Evolutionary conservation across 805 yeast genomes (phyloP).

Genomic region (Kodamaea neixiangensis): DNA sequence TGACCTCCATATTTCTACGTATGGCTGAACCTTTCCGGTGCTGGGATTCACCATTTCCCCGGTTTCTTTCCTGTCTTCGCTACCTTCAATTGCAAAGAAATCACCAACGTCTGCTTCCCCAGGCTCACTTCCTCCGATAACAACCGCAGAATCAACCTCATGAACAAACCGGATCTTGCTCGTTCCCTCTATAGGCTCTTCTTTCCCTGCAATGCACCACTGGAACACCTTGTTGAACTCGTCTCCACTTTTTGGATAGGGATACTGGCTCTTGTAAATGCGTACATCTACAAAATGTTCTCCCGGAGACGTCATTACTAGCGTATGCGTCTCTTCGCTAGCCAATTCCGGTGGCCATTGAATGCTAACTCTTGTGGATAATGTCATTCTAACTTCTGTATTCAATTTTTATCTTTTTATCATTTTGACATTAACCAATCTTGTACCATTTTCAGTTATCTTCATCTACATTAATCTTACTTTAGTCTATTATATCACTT

Average conservation of each 20-base stretch:
- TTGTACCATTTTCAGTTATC: too few species aligned
- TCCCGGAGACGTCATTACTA: slow-evolving; percentile 48
- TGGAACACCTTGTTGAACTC: slow-evolving; percentile 42
- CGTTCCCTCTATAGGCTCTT: slow-evolving; percentile 37
- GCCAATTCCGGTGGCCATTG: slow-evolving; percentile 50
- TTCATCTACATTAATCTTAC: not conserved
- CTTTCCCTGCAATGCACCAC: slow-evolving; percentile 60
- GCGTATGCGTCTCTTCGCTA: slow-evolving; percentile 47
- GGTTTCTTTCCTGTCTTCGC: slow-evolving; percentile 48
- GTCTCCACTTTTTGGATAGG: not conserved
- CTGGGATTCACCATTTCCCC: slow-evolving; percentile 51
- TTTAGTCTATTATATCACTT: not conserved
- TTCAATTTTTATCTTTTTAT: not conserved
- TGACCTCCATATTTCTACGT: slow-evolving; percentile 57
- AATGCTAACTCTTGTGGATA: slow-evolving; percentile 52
- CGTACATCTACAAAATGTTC: slow-evolving; percentile 52
- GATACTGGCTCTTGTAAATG: slow-evolving; percentile 17
- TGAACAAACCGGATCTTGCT: slow-evolving; percentile 42
- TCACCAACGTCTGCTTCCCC: slow-evolving; percentile 47
- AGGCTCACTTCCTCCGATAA: slow-evolving; percentile 28
- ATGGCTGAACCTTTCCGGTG: slow-evolving; percentile 43
- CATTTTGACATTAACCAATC: not conserved
- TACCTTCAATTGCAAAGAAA: slow-evolving; percentile 39
- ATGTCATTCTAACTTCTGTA: slow-evolving; percentile 25
- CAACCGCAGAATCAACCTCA: slow-evolving; percentile 43